These are phyloP conservation scores for Kluyveromyces aestuarii DNA, from an alignment of 805 yeast genomes.

Conservation along the genomic window DNA sequence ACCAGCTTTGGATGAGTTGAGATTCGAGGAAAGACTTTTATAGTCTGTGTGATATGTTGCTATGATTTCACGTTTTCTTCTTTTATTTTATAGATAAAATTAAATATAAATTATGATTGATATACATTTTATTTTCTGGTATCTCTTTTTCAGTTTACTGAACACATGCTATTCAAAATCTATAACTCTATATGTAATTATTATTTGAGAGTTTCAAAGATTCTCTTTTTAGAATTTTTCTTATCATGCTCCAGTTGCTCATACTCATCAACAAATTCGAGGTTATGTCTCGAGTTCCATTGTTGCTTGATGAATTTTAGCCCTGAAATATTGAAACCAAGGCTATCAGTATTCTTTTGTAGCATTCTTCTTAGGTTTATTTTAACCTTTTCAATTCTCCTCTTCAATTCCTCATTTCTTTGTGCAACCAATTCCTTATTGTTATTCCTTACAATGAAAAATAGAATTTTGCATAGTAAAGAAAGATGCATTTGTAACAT, in stretches of 20 bases:
- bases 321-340: slow-evolving; percentile 84
- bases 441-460: slow-evolving; percentile 64
- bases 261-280: slow-evolving; percentile 62
- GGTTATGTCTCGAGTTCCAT: slow-evolving; percentile 70
- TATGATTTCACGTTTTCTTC: not conserved
- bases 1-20: slow-evolving; percentile 82
- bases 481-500: slow-evolving; percentile 46
- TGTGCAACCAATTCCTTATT: slow-evolving; percentile 71
- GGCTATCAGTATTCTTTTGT: slow-evolving; percentile 39
- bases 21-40: slow-evolving; percentile 76
- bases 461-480: slow-evolving; percentile 63
- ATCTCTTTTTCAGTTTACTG: not conserved
- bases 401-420: slow-evolving; percentile 53
- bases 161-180: not conserved
- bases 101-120: not conserved
- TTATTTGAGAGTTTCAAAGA: slow-evolving; percentile 44
- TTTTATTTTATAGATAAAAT: not conserved
- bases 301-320: slow-evolving; percentile 61
- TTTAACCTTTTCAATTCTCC: slow-evolving; percentile 57
- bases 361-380: slow-evolving; percentile 51
- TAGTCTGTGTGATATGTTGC: slow-evolving; percentile 1
- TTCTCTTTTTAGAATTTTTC: slow-evolving; percentile 59
- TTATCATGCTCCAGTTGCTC: slow-evolving; percentile 47
- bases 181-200: not conserved
- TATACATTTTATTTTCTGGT: not conserved